phyloP scores from a whole-genome alignment of 2,329 filamentous ascomycete genomes.

The Aspergillus piperis region DNA sequence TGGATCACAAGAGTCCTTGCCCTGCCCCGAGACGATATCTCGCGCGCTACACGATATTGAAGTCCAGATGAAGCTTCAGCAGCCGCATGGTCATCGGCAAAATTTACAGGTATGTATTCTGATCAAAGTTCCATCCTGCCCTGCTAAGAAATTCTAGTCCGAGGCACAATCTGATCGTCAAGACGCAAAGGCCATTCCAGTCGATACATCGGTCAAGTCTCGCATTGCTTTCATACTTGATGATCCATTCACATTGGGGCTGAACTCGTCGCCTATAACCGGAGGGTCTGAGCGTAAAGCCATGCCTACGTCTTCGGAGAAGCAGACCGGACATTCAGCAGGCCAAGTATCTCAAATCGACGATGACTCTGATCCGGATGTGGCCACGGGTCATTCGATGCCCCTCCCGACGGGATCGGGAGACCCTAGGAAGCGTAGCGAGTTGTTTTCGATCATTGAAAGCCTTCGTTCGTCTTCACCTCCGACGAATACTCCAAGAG shows the following conservation, averaged over 20 bases:
- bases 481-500: slow-evolving; percentile 29
- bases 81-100: slow-evolving; percentile 51
- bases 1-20: slow-evolving; percentile 58
- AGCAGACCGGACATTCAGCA: slow-evolving; percentile 32
- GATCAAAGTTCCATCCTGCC: not conserved
- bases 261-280: slow-evolving; percentile 34
- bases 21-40: slow-evolving; percentile 67
- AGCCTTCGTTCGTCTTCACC: slow-evolving; percentile 59
- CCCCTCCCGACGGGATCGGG: slow-evolving; percentile 53
- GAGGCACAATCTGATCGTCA: not conserved
- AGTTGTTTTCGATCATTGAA: slow-evolving; percentile 67
- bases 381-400: slow-evolving; percentile 64
- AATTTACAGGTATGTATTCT: slow-evolving; percentile 10
- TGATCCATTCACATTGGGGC: slow-evolving; percentile 13
- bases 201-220: slow-evolving; percentile 16
- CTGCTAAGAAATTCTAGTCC: slow-evolving; percentile 7
- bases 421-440: slow-evolving; percentile 69
- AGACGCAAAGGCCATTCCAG: not conserved
- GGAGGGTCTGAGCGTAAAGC: slow-evolving; percentile 18
- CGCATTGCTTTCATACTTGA: slow-evolving; percentile 21
- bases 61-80: slow-evolving; percentile 53
- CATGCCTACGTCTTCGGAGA: slow-evolving; percentile 28
- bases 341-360: slow-evolving; percentile 50
- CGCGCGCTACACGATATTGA: slow-evolving; percentile 62
- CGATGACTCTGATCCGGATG: slow-evolving; percentile 67